Conservation (phyloP, 768 basidiomycete genomes). For the Suillus discolor region DNA sequence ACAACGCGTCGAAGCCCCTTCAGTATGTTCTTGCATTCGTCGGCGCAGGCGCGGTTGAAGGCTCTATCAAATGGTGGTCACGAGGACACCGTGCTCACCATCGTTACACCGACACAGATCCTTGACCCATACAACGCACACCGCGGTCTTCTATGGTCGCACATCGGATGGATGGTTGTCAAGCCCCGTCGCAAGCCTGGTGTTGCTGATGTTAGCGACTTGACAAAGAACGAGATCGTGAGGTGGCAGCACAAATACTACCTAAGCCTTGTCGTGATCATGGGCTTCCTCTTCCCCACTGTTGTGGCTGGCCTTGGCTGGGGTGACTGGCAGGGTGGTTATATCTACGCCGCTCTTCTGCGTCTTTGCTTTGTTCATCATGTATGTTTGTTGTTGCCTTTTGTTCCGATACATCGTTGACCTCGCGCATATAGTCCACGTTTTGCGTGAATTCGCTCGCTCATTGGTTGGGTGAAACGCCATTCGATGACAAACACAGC, state of each 20-base stretch:
- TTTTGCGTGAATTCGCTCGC: conserved; percentile 98
- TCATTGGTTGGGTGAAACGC: conserved; percentile 92
- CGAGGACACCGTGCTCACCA: conserved; percentile 98
- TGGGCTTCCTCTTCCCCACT: conserved; percentile 77
- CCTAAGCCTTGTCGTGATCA: conserved; percentile 63
- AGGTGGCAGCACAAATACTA: conserved; percentile 90
- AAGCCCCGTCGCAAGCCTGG: conserved; percentile 90
- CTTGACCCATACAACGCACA: conserved; percentile 96
- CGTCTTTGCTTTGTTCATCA: conserved; percentile 88
- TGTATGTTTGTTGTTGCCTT: conserved; percentile 45
- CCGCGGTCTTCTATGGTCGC: conserved; percentile 84
- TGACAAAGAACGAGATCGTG: conserved; percentile 78
- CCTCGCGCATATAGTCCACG: conserved; percentile 62
- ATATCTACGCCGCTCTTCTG: conserved; percentile 79
- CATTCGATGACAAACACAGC: conserved; percentile 95
- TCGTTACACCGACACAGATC: conserved; percentile 94
- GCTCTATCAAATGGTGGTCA: conserved; percentile 99
- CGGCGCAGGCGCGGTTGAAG: conserved; percentile 93
- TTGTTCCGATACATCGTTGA: not conserved
- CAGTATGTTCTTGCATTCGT: conserved; percentile 83
- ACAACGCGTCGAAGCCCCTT: conserved; percentile 86
- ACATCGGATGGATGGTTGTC: conserved; percentile 92
- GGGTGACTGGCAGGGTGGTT: conserved; percentile 88
- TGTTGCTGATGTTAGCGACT: conserved; percentile 86
- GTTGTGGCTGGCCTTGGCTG: conserved; percentile 77